Conservation (phyloP, 441 rosid species). For the Brassica balearica region DNA sequence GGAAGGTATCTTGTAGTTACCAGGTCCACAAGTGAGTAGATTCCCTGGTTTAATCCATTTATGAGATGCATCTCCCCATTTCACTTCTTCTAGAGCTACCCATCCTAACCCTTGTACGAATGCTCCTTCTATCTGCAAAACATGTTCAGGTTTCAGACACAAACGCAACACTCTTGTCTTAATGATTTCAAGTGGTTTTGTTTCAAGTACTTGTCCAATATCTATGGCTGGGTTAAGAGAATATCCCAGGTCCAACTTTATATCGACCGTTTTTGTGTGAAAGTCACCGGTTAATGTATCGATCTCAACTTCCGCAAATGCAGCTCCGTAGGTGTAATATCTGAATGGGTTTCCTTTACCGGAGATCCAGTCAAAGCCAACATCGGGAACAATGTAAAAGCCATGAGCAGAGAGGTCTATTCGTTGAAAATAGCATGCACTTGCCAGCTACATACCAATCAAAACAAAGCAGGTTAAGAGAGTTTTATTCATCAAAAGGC, state of each 20-base stretch:
- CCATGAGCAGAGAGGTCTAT: slow-evolving; percentile 98
- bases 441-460: slow-evolving; percentile 60
- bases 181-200: neutral
- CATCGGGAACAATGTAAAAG: slow-evolving; percentile 81
- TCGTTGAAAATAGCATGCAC: slow-evolving; percentile 72
- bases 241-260: slow-evolving; percentile 86
- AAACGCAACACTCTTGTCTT: neutral
- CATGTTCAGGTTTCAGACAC: neutral
- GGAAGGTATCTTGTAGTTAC: slow-evolving; percentile 94
- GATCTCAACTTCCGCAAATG: slow-evolving; percentile 93
- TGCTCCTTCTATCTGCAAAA: slow-evolving; percentile 89
- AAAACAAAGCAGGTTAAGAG: slow-evolving; percentile 14
- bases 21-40: slow-evolving; percentile 89
- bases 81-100: slow-evolving; percentile 94
- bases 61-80: slow-evolving; percentile 94
- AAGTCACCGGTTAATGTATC: slow-evolving; percentile 95
- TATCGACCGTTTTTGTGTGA: slow-evolving; percentile 76
- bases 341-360: slow-evolving; percentile 86
- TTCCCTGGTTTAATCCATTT: slow-evolving; percentile 86
- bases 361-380: slow-evolving; percentile 83
- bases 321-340: slow-evolving; percentile 90
- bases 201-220: slow-evolving; percentile 74
- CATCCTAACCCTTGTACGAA: slow-evolving; percentile 94
- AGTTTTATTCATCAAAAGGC: neutral
- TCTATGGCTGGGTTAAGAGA: slow-evolving; percentile 93